These are phyloP conservation scores for Kwoniella botswanensis DNA, from an alignment of 768 basidiomycete genomes.

Conservation along the genomic window DNA sequence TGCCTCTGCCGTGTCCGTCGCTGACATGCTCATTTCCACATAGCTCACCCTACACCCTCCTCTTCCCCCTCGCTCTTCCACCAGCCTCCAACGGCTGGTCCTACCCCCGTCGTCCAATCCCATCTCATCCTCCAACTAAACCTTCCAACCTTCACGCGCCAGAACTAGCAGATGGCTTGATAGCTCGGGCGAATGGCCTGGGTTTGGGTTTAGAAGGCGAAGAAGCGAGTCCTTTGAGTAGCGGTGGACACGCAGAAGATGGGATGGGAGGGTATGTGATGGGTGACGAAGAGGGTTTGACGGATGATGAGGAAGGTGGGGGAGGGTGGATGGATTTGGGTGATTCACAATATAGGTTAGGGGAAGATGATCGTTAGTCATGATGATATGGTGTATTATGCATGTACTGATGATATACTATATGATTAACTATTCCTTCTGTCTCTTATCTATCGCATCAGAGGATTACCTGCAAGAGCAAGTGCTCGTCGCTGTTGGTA, in stretches of 20 bases:
- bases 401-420: background rate
- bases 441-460: background rate
- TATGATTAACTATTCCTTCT: background rate
- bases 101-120: constrained; percentile 40
- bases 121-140: constrained; percentile 23
- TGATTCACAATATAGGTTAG: constrained; percentile 10
- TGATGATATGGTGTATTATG: background rate
- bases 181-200: constrained; percentile 64
- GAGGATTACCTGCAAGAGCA: too few relatives aligned
- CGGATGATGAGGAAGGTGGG: constrained; percentile 70
- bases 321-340: constrained; percentile 49
- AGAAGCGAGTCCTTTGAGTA: constrained; percentile 61
- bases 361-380: background rate
- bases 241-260: constrained; percentile 34
- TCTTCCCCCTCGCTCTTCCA: constrained; percentile 77
- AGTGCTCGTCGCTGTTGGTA: background rate
- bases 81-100: constrained; percentile 81
- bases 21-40: background rate
- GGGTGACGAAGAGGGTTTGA: constrained; percentile 70
- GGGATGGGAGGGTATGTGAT: constrained; percentile 41
- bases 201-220: constrained; percentile 60
- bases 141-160: constrained; percentile 38
- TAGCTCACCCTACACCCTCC: constrained; percentile 77
- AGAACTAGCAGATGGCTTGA: constrained; percentile 41
- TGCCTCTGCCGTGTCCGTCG: background rate